Evolutionary conservation across 495 filamentous ascomycete genomes (phyloP), one percentile per base, ranked within the genome.

Genomic region (Aspergillus cavernicola): DNA sequence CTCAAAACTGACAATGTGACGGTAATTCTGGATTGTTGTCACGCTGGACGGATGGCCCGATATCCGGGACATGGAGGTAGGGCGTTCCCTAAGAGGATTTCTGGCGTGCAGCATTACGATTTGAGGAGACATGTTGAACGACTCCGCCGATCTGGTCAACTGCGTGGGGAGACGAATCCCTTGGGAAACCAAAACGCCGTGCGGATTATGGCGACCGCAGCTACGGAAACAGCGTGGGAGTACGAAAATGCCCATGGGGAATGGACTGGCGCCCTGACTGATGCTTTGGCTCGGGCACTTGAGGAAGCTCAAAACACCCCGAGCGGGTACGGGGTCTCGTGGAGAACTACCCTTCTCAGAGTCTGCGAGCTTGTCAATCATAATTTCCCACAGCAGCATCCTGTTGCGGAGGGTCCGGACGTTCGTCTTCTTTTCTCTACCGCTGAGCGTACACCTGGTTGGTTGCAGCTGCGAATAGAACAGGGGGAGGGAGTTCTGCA

Each of bases 11-110:
- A 19, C 8, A 54, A 54, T 40, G 41, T 47, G 16, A 54, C 52
- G 2, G 29, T 47, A 8, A 48, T 54, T 24, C n/a, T 48, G 3
- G 52, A 54, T 24, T 54, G 52, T 15, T 54, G 52, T 16, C 41
- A 54, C n/a, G 32, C 52, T 0, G 42, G 44, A 0, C 1, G 52
- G 10, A 46, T 54, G 52, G 19, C 33, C 11, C 41, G 52, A 2
- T 41, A 9, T n/a, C 18, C 36, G 1, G 44, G 19, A 4, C 9
- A 4, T 4, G 24, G 24, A 28, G 24, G 9, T 4, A 9, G 9
- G 4, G 24, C 24, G 4, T 4, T 28, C 9, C 24, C 24, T 9
- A 28, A 28, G 9, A 28, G 24, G 4, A 4, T 28, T 4, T 9
- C 24, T 4, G 9, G 9, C 4, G 24, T 28, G 4, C 24, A 28